Evolutionary conservation across 1,284 basidiomycete genomes (phyloP).

Genomic region (Malassezia sp.): DNA sequence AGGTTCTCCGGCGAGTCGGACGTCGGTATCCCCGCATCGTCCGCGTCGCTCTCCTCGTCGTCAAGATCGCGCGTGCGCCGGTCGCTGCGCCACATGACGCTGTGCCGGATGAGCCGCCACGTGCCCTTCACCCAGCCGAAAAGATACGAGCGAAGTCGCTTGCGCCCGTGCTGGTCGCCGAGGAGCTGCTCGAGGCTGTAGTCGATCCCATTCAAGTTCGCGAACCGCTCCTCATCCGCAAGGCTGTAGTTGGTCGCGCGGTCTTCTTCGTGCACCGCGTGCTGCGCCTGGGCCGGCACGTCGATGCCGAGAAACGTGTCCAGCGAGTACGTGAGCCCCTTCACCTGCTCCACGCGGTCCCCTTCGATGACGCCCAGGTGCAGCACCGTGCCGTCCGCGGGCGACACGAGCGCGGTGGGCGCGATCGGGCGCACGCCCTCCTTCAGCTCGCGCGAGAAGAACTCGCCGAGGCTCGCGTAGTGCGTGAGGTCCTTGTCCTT

Average conservation of each 20-base stretch:
- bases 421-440: conserved; percentile 70
- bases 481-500: conserved; percentile 63
- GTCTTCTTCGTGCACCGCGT: no score
- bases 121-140: conserved; percentile 18
- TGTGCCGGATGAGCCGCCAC: conserved; percentile 8
- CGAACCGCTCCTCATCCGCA: conserved; percentile 77
- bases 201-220: conserved; percentile 89
- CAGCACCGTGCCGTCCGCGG: conserved; percentile 81
- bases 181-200: conserved; percentile 75
- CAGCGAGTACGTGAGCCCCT: conserved; percentile 87
- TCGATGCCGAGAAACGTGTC: conserved; percentile 61
- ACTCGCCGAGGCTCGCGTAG: conserved; percentile 77
- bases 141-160: conserved; percentile 13
- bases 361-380: conserved; percentile 83
- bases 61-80: conserved; percentile 1
- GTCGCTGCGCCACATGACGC: conserved; percentile 2
- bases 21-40: conserved; percentile 39
- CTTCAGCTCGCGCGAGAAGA: conserved; percentile 85
- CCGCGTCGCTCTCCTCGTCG: conserved; percentile 15
- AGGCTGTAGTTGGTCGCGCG: conserved; percentile 51
- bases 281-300: conserved; percentile 4
- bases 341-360: conserved; percentile 81
- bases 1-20: conserved; percentile 43
- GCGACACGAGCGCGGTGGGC: conserved; percentile 67
- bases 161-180: conserved; percentile 18